Evolutionary conservation across 352 stramenopile species (phyloP), one percentile per base, ranked within the genome.

Genomic region (Vaucheria bursata): DNA sequence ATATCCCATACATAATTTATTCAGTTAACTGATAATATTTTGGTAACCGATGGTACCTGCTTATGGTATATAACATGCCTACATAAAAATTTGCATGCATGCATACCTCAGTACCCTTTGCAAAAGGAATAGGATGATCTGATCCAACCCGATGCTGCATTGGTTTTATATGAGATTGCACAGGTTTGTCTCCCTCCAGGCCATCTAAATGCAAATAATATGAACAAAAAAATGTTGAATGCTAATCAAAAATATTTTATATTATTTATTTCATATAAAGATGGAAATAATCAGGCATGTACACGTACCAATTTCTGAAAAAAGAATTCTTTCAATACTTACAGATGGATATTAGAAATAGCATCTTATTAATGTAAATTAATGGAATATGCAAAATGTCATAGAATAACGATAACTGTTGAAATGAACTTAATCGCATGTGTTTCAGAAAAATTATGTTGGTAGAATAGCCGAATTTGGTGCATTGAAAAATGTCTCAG

Each of bases 101-200:
- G 53, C 53, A 7, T 68, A 68, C 53, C 53, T 68, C 2, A 2
- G 37, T 7, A 2, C 77, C 77, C 71, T 82, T 82, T 29, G 77
- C 78, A 45, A 82, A 82, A 0, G 59, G 72, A n/a, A 45, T 74
- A 8, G 77, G 77, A 36, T 82, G 77, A 45, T 82, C 77, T 25
- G 69, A 73, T 3, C 71, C 77, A 3, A 82, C 77, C n/a, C 77
- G 45, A 49, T 82, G 77, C 32, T 73, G 77, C 33, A 34, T 68
- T 31, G 53, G 53, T 34, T 68, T 2, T 7, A 68, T 7, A 34
- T 68, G 53, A 7, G 6, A 2, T 7, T 2, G 2, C 2, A 7
- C 53, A 7, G 53, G 53, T 34, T 68, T 68, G 53, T 68, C 53
- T 31, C 53, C 53, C 6, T 31, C 2, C 31, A 37, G 53, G 2